phyloP scores from a whole-genome alignment of 2,329 filamentous ascomycete genomes.

The Sclerotiophoma versabilis region DNA sequence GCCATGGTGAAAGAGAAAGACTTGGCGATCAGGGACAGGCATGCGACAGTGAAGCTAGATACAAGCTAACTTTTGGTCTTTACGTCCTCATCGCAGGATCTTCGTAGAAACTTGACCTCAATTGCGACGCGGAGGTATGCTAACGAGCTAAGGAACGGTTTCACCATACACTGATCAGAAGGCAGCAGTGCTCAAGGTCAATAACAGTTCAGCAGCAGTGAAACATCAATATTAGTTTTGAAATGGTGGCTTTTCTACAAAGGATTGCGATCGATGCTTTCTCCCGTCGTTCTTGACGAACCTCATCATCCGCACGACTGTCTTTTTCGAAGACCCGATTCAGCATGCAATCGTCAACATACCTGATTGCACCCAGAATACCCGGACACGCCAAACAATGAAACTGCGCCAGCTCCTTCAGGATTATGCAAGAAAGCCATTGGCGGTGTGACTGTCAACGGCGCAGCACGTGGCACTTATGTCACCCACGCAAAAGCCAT shows the following conservation, averaged over 20 bases:
- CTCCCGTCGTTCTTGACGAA: not conserved
- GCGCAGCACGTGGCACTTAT: conserved; percentile 5
- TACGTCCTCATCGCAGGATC: not conserved
- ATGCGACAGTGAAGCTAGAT: not conserved
- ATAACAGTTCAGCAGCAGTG: not conserved
- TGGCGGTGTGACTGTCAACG: not conserved
- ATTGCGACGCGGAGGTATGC: not conserved
- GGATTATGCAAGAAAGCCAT: not conserved
- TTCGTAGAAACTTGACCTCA: not conserved
- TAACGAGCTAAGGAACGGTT: not conserved
- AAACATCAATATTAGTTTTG: not conserved
- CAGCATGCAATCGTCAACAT: not conserved
- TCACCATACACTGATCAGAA: not conserved
- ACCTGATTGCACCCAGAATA: not conserved
- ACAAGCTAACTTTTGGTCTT: not conserved
- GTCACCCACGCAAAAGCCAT: not conserved
- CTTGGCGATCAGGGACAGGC: not conserved
- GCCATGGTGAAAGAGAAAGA: not conserved
- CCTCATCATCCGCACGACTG: not conserved
- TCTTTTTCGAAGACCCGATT: not conserved
- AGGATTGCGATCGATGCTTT: not conserved
- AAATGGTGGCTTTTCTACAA: not conserved
- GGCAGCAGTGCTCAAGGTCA: not conserved
- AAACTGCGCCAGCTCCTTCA: conserved; percentile 5
- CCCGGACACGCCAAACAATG: not conserved